A percentile compares a stretch with the other conserved stretches of the same genome.
phyloP scores from a whole-genome alignment of 768 basidiomycete genomes.

The Favolaschia claudopus region DNA sequence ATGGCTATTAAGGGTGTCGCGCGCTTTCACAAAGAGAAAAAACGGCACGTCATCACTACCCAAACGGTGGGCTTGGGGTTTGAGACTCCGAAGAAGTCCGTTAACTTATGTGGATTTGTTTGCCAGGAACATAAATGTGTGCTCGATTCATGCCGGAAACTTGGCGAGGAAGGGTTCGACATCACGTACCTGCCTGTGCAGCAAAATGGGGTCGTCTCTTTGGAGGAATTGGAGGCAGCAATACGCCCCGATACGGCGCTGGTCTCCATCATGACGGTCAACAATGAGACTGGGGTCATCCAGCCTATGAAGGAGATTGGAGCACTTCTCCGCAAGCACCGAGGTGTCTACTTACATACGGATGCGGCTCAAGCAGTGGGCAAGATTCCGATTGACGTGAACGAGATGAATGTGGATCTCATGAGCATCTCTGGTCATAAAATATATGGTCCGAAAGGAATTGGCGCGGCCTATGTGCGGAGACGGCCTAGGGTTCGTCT shows the following conservation, averaged over 20 bases:
- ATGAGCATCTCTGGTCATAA: slow-evolving; percentile 98
- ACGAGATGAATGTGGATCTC: slow-evolving; percentile 93
- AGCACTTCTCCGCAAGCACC: slow-evolving; percentile 81
- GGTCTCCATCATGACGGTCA: slow-evolving; percentile 98
- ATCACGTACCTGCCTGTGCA: slow-evolving; percentile 97
- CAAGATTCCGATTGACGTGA: slow-evolving; percentile 92
- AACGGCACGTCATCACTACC: slow-evolving; percentile 91
- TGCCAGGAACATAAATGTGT: slow-evolving; percentile 97
- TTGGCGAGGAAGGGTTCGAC: slow-evolving; percentile 96
- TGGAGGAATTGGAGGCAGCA: slow-evolving; percentile 82
- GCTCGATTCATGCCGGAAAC: slow-evolving; percentile 94
- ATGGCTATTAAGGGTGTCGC: slow-evolving; percentile 98
- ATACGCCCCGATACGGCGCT: slow-evolving; percentile 93
- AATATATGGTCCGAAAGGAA: slow-evolving; percentile 96
- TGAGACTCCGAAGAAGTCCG: neutral
- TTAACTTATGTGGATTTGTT: neutral
- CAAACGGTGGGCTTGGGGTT: slow-evolving; percentile 78
- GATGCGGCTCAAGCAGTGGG: slow-evolving; percentile 97
- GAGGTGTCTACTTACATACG: slow-evolving; percentile 94
- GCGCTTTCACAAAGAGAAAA: slow-evolving; percentile 92
- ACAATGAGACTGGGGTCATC: slow-evolving; percentile 99
- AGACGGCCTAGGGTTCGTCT: slow-evolving; percentile 90
- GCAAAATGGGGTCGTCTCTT: slow-evolving; percentile 79
- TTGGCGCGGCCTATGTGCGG: slow-evolving; percentile 94
- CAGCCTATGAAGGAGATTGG: slow-evolving; percentile 98